Conservation (phyloP, 1,284 basidiomycete species). For the Phellinidium pouzarii region DNA sequence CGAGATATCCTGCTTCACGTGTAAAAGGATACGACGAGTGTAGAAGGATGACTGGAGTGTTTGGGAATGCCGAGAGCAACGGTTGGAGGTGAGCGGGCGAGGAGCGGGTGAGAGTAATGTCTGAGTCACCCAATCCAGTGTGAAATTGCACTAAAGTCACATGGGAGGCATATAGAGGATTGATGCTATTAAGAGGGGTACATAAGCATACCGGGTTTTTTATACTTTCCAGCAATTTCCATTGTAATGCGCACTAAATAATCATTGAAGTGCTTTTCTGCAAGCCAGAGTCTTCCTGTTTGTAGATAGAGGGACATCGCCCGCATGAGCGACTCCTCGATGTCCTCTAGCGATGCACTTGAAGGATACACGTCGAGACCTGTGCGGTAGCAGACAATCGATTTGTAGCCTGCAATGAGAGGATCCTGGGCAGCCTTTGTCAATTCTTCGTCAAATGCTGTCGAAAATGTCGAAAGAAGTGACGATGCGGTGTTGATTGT, state of each 20-base stretch:
- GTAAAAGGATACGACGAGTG: slow-evolving; percentile 71
- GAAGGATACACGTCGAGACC: slow-evolving; percentile 47
- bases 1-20: slow-evolving; percentile 67
- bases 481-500: slow-evolving; percentile 8
- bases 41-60: slow-evolving; percentile 57
- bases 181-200: slow-evolving; percentile 2
- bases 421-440: slow-evolving; percentile 32
- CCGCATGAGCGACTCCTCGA: slow-evolving; percentile 28
- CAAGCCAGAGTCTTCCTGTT: slow-evolving; percentile 41
- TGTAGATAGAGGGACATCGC: slow-evolving; percentile 28
- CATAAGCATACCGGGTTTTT: slow-evolving; percentile 47
- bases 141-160: slow-evolving; percentile 64
- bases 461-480: slow-evolving; percentile 30
- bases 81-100: slow-evolving; percentile 64
- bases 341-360: slow-evolving; percentile 22
- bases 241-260: slow-evolving; percentile 52
- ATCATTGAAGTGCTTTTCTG: slow-evolving; percentile 59
- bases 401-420: slow-evolving; percentile 66
- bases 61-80: slow-evolving; percentile 54
- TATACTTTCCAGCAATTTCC: slow-evolving; percentile 40
- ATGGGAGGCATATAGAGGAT: background rate
- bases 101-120: slow-evolving; percentile 50
- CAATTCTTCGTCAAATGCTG: slow-evolving; percentile 30
- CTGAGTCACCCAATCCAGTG: slow-evolving; percentile 70
- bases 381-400: slow-evolving; percentile 66